Evolutionary conservation across 2,329 filamentous ascomycete genomes (phyloP), one percentile per base, ranked within the genome.

Genomic region (Penicillium sp.): DNA sequence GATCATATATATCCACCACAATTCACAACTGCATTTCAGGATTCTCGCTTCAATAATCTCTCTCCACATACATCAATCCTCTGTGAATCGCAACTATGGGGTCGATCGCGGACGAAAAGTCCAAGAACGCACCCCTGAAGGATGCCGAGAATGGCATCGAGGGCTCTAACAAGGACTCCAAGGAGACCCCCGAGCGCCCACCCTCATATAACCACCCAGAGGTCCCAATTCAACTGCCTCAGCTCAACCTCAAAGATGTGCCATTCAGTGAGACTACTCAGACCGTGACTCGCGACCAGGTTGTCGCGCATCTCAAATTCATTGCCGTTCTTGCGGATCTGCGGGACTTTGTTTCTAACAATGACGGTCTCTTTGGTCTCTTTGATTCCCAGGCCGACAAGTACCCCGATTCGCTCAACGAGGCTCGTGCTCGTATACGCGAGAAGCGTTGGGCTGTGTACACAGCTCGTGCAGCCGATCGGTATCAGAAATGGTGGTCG

Each of bases 401-500:
- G 54, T 70, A 71, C 17, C 69, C 75, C n/a, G 70, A 79, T n/a
- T 73, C 73, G 19, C 71, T 68, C 12, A 75, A 77, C 56, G 78
- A 78, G 64, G 77, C 80, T 2, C 76, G 88, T 9, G 82, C 83
- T 61, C 80, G 81, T 62, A 78, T 90, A 53, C 80, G 86, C 4
- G 89, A 91, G 78, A 91, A 91, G 79, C 81, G 89, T 69, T 92
- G 90, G 89, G 84, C 85, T 0, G 71, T 91, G n/a, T 91, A 86
- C 68, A 81, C 91, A 10, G 84, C 87, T 1, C 83, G 87, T 44
- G 89, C 90, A 0, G 88, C 86, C 0, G 84, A 88, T 54, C 82
- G 90, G 4, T 92, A 91, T 67, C 81, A 86, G 62, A 75, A 75
- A 0, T 92, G 89, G 89, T 90, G 67, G 65, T 56, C 58, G 17